Conservation (phyloP, 2,329 filamentous ascomycete species). For the Calonectria hawksworthii region DNA sequence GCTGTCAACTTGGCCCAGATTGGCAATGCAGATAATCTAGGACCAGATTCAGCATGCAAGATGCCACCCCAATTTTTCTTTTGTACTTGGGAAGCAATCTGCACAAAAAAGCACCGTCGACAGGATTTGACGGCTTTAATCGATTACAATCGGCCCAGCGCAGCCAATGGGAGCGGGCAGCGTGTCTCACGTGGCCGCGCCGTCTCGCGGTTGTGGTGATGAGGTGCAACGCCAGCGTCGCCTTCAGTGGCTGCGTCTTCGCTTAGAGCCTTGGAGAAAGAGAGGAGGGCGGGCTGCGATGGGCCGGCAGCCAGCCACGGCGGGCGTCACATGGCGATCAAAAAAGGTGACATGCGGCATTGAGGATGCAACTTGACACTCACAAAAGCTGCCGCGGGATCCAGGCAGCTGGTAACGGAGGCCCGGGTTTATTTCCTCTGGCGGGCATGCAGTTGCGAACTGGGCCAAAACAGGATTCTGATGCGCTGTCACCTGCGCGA, state of each 20-base stretch:
- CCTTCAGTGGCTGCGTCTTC: neutral
- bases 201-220: neutral
- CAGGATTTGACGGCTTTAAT: neutral
- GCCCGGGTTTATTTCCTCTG: neutral
- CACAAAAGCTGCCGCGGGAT: neutral
- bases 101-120: neutral
- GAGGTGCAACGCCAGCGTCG: neutral
- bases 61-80: neutral
- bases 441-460: conserved; percentile 4
- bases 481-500: conserved; percentile 18
- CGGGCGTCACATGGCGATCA: neutral
- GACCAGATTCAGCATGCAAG: neutral
- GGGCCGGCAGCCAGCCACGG: neutral
- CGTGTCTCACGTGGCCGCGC: conserved; percentile 1
- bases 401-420: conserved; percentile 8
- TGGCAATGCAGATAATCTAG: neutral
- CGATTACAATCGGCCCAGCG: neutral
- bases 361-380: neutral
- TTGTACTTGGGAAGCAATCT: no score
- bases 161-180: neutral
- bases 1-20: neutral
- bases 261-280: neutral
- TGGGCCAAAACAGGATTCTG: conserved; percentile 10
- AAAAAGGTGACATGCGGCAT: neutral
- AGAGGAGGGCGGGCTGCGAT: neutral